A percentile compares a stretch with the other conserved stretches of the same genome.
These are phyloP conservation scores for Periconia macrospinosa DNA, from an alignment of 2,329 filamentous ascomycete species.

Conservation along the genomic window DNA sequence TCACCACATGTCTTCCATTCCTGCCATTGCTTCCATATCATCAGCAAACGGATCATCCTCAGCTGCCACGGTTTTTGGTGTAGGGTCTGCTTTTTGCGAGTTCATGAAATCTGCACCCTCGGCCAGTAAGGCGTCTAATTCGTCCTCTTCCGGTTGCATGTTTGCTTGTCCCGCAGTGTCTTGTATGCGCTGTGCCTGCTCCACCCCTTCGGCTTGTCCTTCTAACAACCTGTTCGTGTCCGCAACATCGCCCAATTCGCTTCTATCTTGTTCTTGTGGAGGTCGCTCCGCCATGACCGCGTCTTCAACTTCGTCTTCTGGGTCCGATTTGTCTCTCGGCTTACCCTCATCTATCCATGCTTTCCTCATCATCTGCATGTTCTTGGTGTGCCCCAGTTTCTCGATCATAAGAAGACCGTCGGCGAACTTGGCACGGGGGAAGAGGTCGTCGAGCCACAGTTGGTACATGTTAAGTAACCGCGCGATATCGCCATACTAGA, in stretches of 20 bases:
- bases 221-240: not conserved
- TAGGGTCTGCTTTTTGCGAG: conserved; percentile 8
- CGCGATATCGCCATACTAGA: conserved; percentile 78
- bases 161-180: conserved; percentile 13
- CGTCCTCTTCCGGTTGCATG: conserved; percentile 52
- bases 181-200: conserved; percentile 12
- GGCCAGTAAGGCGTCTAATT: conserved; percentile 58
- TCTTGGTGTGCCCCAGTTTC: conserved; percentile 85
- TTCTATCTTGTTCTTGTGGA: conserved; percentile 5
- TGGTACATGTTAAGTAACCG: conserved; percentile 89
- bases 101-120: conserved; percentile 41
- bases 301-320: conserved; percentile 24
- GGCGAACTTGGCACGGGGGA: conserved; percentile 89
- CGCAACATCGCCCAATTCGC: conserved; percentile 16
- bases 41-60: conserved; percentile 42
- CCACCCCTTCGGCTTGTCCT: conserved; percentile 2
- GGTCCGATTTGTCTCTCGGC: conserved; percentile 46
- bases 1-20: conserved; percentile 36
- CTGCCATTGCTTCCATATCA: conserved; percentile 45
- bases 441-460: conserved; percentile 94
- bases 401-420: conserved; percentile 91
- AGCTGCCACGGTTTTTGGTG: conserved; percentile 7
- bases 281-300: not conserved
- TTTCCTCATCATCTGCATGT: conserved; percentile 71
- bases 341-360: conserved; percentile 82